Percentiles rank a stretch among this genome's conserved stretches.
These are phyloP conservation scores for Rostrohypoxylon terebratum DNA, from an alignment of 495 filamentous ascomycete genomes.

Conservation along the genomic window DNA sequence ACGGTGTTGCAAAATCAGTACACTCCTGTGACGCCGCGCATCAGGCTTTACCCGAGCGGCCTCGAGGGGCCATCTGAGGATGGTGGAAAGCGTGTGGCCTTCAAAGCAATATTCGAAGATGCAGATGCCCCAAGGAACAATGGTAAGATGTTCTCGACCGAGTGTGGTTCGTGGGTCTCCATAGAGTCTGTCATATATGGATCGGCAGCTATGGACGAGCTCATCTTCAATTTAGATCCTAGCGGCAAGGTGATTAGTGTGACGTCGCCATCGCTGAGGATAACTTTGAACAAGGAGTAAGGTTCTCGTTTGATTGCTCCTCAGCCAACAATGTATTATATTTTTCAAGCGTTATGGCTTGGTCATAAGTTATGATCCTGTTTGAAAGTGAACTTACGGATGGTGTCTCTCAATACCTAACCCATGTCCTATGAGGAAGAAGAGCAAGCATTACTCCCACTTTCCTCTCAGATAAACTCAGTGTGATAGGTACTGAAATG, in stretches of 20 bases:
- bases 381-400: no score
- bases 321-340: constrained; percentile 13
- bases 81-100: constrained; percentile 52
- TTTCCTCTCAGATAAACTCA: no score
- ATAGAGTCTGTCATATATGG: constrained; percentile 48
- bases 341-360: background rate
- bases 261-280: constrained; percentile 46
- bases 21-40: constrained; percentile 46
- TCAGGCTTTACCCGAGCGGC: constrained; percentile 59
- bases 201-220: constrained; percentile 45
- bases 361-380: no score
- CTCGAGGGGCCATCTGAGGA: constrained; percentile 46
- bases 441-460: no score
- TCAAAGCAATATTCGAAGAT: constrained; percentile 61
- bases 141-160: constrained; percentile 50
- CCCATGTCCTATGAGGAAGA: no score
- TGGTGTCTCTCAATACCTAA: no score
- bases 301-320: background rate
- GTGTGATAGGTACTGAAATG: no score
- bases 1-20: constrained; percentile 49
- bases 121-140: constrained; percentile 42
- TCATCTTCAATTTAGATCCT: constrained; percentile 48
- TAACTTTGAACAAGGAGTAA: constrained; percentile 44
- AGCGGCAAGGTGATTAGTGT: constrained; percentile 43
- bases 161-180: constrained; percentile 48